These are phyloP conservation scores for Mrakia blollopis DNA, from an alignment of 768 basidiomycete species.

Conservation along the genomic window DNA sequence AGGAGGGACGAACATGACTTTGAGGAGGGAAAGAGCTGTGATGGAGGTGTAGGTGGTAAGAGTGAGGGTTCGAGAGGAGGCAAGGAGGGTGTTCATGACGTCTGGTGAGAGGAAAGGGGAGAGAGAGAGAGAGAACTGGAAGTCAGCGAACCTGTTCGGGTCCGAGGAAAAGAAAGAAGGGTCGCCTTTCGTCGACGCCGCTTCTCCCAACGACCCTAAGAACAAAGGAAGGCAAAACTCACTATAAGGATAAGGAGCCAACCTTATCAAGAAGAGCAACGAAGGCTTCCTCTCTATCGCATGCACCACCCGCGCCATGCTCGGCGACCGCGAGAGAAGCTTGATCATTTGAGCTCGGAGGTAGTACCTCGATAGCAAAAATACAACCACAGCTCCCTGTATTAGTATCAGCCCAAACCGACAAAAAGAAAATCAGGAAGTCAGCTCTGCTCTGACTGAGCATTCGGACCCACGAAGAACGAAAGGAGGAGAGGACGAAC, in stretches of 20 bases:
- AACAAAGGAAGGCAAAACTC: too few species aligned
- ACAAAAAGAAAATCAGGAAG: neutral
- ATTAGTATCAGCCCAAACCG: neutral
- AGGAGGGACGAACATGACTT: constrained; percentile 54
- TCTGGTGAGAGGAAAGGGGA: too few species aligned
- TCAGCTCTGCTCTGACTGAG: too few species aligned
- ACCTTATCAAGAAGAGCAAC: constrained; percentile 81
- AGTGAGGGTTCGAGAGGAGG: constrained; percentile 69
- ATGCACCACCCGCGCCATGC: constrained; percentile 72
- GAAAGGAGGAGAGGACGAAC: constrained; percentile 16
- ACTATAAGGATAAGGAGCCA: constrained; percentile 73
- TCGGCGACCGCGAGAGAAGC: constrained; percentile 58
- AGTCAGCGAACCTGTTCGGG: neutral
- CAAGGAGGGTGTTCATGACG: constrained; percentile 90
- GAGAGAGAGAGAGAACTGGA: neutral
- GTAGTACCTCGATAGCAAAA: constrained; percentile 63
- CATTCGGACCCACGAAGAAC: neutral
- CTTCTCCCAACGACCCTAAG: too few species aligned
- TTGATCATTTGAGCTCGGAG: constrained; percentile 64
- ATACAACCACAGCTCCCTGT: constrained; percentile 73
- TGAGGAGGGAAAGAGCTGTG: constrained; percentile 79
- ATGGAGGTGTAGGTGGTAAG: constrained; percentile 65
- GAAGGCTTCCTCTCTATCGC: constrained; percentile 83
- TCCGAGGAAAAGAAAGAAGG: neutral
- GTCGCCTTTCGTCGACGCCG: too few species aligned